These are phyloP conservation scores for Arachis hypogaea DNA, from an alignment of 306 rosid species.

Conservation along the genomic window DNA sequence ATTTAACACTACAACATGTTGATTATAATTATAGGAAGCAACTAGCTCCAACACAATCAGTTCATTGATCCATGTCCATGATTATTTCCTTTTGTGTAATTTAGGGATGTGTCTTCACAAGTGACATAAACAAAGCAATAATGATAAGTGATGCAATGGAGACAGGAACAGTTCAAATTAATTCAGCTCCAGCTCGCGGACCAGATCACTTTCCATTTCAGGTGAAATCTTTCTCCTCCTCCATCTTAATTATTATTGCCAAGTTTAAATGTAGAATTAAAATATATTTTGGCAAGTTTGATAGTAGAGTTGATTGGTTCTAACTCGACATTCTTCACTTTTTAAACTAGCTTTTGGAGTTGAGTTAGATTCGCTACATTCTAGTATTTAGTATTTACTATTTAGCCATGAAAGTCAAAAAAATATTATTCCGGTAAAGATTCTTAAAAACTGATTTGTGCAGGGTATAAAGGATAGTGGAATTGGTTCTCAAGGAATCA, in stretches of 20 bases:
- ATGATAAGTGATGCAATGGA: conserved; percentile 86
- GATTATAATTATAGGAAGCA: background rate
- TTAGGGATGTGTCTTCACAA: conserved; percentile 87
- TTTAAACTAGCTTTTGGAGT: no score
- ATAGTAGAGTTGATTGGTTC: no score
- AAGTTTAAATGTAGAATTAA: no score
- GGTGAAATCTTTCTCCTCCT: conserved; percentile 46
- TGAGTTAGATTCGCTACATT: no score
- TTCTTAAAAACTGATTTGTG: conserved; percentile 34
- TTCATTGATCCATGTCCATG: background rate
- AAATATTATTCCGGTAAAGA: background rate
- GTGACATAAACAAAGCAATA: conserved; percentile 84
- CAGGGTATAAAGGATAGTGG: conserved; percentile 95
- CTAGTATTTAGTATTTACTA: background rate
- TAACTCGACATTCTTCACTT: no score
- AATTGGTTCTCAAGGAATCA: conserved; percentile 88
- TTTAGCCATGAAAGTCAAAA: conserved; percentile 6
- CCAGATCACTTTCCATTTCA: conserved; percentile 92
- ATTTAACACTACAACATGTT: no score
- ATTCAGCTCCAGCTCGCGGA: conserved; percentile 90
- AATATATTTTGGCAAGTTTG: no score
- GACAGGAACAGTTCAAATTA: conserved; percentile 85
- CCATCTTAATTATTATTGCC: background rate
- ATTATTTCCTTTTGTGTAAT: background rate
- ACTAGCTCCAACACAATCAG: background rate